Evolutionary conservation across 139 green algal species (phyloP), one percentile per base, ranked within the genome.

Genomic region (Chlamydomonas sp.): DNA sequence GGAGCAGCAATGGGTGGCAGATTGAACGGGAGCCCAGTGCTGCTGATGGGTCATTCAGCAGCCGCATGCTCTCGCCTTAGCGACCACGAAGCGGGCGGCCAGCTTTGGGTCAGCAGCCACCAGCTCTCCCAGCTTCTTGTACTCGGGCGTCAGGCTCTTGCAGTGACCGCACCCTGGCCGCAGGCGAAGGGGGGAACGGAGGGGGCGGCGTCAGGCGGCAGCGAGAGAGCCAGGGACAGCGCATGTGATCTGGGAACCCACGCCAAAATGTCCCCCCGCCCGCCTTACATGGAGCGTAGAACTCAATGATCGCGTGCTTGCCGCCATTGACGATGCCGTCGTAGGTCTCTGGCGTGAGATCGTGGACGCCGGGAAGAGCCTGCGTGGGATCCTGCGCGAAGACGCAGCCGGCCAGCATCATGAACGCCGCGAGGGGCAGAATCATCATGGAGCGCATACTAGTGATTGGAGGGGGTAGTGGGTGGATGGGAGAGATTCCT

Each of bases 31-130:
- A n/a, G n/a, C n/a, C n/a, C n/a, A n/a, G n/a, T n/a, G n/a, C n/a
- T n/a, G n/a, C n/a, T n/a, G n/a, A n/a, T n/a, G n/a, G n/a, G n/a
- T n/a, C n/a, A n/a, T n/a, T n/a, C n/a, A n/a, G n/a, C n/a, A n/a
- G n/a, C n/a, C n/a, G n/a, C n/a, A n/a, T n/a, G n/a, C 6, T 28
- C 69, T 28, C 58, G 88, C 86, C 82, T 94, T 94, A 29, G 83
- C 89, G 34, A 96, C 81, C 1, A 93, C 79, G 1, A 96, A 88
- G 0, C 82, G 69, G 73, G 63, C 78, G 37, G 78, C 87, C 2
- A 96, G 80, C 68, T 75, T 82, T 35, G 85, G 75, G 67, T 95
- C 86, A 1, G 64, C 36, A 1, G 58, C 6, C 3, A 96, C 70
- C 16, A 75, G 36, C 54, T 82, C 79, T n/a, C 88, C 89, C 24